phyloP scores from a whole-genome alignment of 371 early-diverging fungal species.

The Saksenaea oblongispora region DNA sequence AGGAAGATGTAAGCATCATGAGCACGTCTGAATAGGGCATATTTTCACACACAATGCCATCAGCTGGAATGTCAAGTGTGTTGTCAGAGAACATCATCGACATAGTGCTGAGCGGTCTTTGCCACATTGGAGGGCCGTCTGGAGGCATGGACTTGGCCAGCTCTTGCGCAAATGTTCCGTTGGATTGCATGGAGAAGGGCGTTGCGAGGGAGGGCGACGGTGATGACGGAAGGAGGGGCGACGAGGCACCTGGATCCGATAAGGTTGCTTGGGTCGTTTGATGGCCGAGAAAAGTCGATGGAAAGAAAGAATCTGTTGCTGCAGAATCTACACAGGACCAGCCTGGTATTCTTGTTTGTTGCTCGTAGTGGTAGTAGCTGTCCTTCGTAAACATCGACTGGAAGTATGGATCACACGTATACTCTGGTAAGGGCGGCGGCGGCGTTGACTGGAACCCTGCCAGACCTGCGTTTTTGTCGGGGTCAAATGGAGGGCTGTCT shows the following conservation, averaged over 20 bases:
- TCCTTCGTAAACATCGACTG: not conserved
- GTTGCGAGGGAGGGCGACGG: not conserved
- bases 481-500: too few species aligned
- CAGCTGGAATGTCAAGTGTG: not conserved
- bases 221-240: not conserved
- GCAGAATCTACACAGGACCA: not conserved
- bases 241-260: not conserved
- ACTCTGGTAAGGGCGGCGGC: not conserved
- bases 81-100: not conserved
- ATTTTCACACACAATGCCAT: not conserved
- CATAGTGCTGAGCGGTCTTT: not conserved
- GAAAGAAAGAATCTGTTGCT: not conserved
- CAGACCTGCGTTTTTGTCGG: not conserved
- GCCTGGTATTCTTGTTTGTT: not conserved
- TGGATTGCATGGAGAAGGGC: not conserved
- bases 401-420: not conserved
- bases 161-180: not conserved
- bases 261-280: too few species aligned
- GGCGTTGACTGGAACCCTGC: not conserved
- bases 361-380: not conserved
- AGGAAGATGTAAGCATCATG: not conserved
- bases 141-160: not conserved
- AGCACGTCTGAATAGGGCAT: not conserved
- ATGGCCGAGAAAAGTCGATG: not conserved
- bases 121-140: not conserved